A percentile compares a stretch with the other conserved stretches of the same genome.
Conservation (phyloP, 108 stramenopile species). For the Asterionellopsis glacialis region DNA sequence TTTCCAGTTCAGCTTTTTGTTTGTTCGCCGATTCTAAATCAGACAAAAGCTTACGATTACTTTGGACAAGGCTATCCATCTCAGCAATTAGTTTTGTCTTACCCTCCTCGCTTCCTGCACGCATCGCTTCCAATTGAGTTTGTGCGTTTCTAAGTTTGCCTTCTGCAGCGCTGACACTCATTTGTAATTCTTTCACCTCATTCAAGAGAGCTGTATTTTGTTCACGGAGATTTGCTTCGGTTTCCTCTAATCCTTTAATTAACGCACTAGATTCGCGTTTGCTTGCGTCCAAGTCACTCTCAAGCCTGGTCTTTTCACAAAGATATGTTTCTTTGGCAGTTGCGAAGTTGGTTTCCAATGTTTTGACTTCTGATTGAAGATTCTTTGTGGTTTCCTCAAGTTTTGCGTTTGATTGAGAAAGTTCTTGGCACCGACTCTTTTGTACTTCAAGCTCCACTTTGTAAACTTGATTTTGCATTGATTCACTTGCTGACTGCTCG, state of each 20-base stretch:
- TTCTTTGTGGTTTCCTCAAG: background rate
- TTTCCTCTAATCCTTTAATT: slow-evolving; percentile 12
- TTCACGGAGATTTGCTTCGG: slow-evolving; percentile 1
- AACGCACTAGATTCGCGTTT: background rate
- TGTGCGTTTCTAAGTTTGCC: background rate
- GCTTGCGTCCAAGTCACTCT: slow-evolving; percentile 8
- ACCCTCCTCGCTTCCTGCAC: slow-evolving; percentile 5
- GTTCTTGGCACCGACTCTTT: background rate
- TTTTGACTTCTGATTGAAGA: slow-evolving; percentile 7
- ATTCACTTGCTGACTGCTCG: slow-evolving; percentile 1
- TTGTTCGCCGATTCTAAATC: slow-evolving; percentile 10
- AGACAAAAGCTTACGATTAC: background rate
- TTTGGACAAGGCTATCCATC: background rate
- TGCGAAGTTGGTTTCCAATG: slow-evolving; percentile 2
- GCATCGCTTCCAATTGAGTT: slow-evolving; percentile 3
- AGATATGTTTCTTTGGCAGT: slow-evolving; percentile 8
- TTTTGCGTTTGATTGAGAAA: background rate
- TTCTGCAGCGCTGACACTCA: background rate
- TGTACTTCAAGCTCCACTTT: slow-evolving; percentile 9
- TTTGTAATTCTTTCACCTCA: background rate
- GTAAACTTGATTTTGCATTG: background rate
- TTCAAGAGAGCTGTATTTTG: slow-evolving; percentile 3
- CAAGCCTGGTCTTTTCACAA: slow-evolving; percentile 12
- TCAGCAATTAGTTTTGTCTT: slow-evolving; percentile 10
- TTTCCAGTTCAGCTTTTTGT: slow-evolving; percentile 15